phyloP scores from a whole-genome alignment of 208 protist genomes.

The Crithidia sp. region DNA sequence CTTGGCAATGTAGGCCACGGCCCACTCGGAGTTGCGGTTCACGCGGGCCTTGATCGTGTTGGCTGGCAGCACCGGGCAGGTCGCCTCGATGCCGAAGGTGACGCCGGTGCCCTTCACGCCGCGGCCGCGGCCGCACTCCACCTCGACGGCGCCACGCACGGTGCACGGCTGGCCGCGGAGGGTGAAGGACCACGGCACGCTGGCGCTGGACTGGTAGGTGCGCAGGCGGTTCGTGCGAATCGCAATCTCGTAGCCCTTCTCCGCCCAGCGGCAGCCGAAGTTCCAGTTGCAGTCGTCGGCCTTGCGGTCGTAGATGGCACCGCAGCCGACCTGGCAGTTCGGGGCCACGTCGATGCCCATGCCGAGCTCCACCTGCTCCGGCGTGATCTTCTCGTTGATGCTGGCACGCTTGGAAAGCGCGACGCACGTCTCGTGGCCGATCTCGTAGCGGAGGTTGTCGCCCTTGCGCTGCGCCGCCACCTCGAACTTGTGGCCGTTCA shows the following conservation, averaged over 20 bases:
- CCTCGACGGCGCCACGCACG: slow-evolving; percentile 51
- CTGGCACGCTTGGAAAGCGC: slow-evolving; percentile 43
- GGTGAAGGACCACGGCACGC: slow-evolving; percentile 40
- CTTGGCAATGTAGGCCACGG: slow-evolving; percentile 65
- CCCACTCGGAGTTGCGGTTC: slow-evolving; percentile 66
- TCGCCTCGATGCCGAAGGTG: slow-evolving; percentile 51
- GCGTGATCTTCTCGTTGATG: slow-evolving; percentile 75
- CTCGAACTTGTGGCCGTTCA: slow-evolving; percentile 72
- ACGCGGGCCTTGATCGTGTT: slow-evolving; percentile 78
- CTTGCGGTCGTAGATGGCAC: slow-evolving; percentile 54
- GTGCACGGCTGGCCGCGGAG: slow-evolving; percentile 40
- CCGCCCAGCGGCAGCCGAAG: slow-evolving; percentile 55
- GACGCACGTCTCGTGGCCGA: slow-evolving; percentile 50
- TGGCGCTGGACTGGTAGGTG: slow-evolving; percentile 55
- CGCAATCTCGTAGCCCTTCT: slow-evolving; percentile 47
- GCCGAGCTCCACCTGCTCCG: slow-evolving; percentile 60
- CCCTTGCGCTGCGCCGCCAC: slow-evolving; percentile 35
- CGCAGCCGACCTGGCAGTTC: slow-evolving; percentile 66
- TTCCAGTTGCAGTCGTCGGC: slow-evolving; percentile 74
- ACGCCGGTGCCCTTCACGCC: slow-evolving; percentile 34
- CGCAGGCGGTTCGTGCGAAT: slow-evolving; percentile 59
- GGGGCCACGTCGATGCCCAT: slow-evolving; percentile 57
- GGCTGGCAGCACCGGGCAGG: slow-evolving; percentile 57
- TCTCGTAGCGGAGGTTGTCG: slow-evolving; percentile 56
- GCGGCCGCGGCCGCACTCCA: slow-evolving; percentile 37